phyloP scores from a whole-genome alignment of 192 early-diverging fungal genomes.

The Podila minutissima region DNA sequence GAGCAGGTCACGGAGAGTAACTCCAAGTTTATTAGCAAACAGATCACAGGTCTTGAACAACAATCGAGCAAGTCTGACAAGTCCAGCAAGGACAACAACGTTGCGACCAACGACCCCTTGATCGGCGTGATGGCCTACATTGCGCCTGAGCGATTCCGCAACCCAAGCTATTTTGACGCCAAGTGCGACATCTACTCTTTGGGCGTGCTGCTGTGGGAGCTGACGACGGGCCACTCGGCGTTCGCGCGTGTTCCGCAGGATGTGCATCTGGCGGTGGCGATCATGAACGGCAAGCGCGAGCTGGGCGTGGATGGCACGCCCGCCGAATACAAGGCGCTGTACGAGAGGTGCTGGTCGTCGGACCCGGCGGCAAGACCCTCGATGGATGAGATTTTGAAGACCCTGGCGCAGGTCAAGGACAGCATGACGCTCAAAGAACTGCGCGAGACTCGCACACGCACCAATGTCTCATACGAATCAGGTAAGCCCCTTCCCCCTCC shows the following conservation, averaged over 20 bases:
- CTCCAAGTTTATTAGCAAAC: constrained; percentile 33
- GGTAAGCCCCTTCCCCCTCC: constrained; percentile 12
- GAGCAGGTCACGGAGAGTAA: not conserved
- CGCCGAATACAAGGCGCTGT: constrained; percentile 32
- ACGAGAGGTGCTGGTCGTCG: constrained; percentile 49
- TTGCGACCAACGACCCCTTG: constrained; percentile 15
- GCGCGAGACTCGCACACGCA: constrained; percentile 11
- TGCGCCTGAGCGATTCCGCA: constrained; percentile 48
- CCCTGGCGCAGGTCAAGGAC: constrained; percentile 16
- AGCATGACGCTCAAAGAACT: constrained; percentile 37
- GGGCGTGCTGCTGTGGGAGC: constrained; percentile 51
- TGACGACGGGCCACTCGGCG: constrained; percentile 38
- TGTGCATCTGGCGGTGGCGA: constrained; percentile 32
- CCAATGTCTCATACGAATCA: constrained; percentile 15
- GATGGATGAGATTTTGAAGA: constrained; percentile 20
- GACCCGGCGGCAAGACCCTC: constrained; percentile 34
- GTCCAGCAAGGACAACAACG: not conserved
- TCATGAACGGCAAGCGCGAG: constrained; percentile 52
- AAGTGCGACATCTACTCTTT: constrained; percentile 53
- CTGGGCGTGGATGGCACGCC: constrained; percentile 40
- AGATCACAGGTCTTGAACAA: constrained; percentile 7
- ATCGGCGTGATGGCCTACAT: constrained; percentile 51
- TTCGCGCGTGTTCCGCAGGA: constrained; percentile 38
- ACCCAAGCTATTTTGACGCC: constrained; percentile 41
- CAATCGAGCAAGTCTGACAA: not conserved